phyloP scores from a whole-genome alignment of 441 rosid species.

The Eruca vesicaria region DNA sequence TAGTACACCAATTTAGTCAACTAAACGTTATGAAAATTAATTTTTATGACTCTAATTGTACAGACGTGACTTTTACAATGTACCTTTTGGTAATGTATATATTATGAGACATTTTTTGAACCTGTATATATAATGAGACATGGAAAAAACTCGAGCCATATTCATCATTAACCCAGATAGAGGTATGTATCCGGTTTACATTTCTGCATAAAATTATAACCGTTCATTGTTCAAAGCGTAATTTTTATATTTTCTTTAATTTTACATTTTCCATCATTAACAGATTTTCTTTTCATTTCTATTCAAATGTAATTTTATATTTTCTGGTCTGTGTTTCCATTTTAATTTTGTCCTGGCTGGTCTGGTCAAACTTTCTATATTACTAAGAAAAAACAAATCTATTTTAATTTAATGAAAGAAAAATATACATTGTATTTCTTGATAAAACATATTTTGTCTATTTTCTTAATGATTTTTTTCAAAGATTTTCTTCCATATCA shows the following conservation, averaged over 20 bases:
- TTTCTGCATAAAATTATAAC: not conserved
- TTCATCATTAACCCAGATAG: not conserved
- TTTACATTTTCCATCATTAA: not conserved
- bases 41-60: not conserved
- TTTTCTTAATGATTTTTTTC: not conserved
- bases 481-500: not conserved
- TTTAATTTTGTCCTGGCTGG: not conserved
- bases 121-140: not conserved
- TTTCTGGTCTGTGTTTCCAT: not conserved
- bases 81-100: not conserved
- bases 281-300: not conserved
- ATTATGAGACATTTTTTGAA: not conserved
- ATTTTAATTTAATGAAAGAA: not conserved
- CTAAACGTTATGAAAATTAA: not conserved
- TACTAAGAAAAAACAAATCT: too few relatives aligned
- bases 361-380: too few relatives aligned
- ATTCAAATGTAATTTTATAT: not conserved
- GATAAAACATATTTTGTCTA: not conserved
- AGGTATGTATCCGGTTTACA: not conserved
- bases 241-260: not conserved
- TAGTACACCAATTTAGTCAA: not conserved
- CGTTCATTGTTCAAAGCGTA: not conserved
- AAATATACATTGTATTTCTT: not conserved
- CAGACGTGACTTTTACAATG: not conserved
- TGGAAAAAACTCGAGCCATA: too few relatives aligned